Conservation (phyloP, 257 asterid species). For the Ophiorrhiza pumila region DNA sequence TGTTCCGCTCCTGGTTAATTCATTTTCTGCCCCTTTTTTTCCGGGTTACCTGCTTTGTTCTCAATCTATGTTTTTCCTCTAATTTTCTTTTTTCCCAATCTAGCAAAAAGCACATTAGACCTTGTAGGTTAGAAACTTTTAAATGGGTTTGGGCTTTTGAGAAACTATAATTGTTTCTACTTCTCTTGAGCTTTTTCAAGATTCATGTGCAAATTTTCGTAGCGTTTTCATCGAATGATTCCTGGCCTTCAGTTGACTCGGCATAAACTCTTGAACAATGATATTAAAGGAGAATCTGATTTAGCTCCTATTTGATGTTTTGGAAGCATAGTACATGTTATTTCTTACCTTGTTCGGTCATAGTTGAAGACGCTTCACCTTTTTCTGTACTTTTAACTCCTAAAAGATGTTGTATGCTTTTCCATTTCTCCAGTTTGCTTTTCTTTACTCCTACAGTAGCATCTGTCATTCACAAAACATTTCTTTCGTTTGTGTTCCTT, state of each 20-base stretch:
- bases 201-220: background rate
- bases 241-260: background rate
- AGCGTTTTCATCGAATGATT: background rate
- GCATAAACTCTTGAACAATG: too few relatives aligned
- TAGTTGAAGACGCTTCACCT: too few relatives aligned
- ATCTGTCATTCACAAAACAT: background rate
- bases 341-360: background rate
- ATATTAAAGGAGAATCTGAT: background rate
- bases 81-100: background rate
- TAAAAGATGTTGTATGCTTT: background rate
- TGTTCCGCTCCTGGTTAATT: background rate
- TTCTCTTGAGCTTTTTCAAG: background rate
- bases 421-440: background rate
- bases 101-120: background rate
- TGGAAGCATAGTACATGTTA: background rate
- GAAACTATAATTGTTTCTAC: background rate
- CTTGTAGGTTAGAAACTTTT: too few relatives aligned
- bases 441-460: too few relatives aligned
- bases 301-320: background rate
- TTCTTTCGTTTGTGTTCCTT: too few relatives aligned
- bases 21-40: background rate
- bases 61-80: background rate
- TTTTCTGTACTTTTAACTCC: background rate
- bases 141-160: too few relatives aligned
- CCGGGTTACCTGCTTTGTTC: background rate